A percentile compares a stretch with the other conserved stretches of the same genome.
These are phyloP conservation scores for Babesia ovata DNA, from an alignment of 169 alveolate genomes.

Conservation along the genomic window DNA sequence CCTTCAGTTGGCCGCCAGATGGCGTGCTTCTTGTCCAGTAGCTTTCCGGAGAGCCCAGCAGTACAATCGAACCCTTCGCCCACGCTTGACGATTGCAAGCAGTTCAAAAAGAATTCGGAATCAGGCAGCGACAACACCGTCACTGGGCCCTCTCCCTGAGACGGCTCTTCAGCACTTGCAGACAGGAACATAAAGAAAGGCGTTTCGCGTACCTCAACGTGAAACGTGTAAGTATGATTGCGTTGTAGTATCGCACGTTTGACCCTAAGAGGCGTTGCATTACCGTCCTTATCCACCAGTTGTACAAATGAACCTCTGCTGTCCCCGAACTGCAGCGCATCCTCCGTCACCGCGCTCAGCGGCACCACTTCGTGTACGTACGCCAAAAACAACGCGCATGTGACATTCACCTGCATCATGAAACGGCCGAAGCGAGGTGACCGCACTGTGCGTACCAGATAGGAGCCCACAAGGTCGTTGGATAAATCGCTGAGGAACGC, in stretches of 20 bases:
- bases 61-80: conserved; percentile 65
- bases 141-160: conserved; percentile 47
- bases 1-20: conserved; percentile 71
- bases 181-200: conserved; percentile 55
- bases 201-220: conserved; percentile 34
- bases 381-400: conserved; percentile 72
- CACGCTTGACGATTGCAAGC: conserved; percentile 50
- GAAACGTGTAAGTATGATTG: conserved; percentile 43
- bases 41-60: conserved; percentile 67
- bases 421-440: conserved; percentile 52
- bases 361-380: conserved; percentile 42
- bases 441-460: conserved; percentile 62
- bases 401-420: conserved; percentile 63
- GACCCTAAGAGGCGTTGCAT: not conserved
- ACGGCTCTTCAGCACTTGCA: conserved; percentile 8
- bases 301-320: conserved; percentile 1
- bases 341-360: conserved; percentile 16
- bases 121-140: conserved; percentile 55
- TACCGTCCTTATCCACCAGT: conserved; percentile 13
- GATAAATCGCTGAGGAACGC: conserved; percentile 71
- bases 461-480: conserved; percentile 63
- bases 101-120: conserved; percentile 34
- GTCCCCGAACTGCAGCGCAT: conserved; percentile 22
- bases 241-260: conserved; percentile 29
- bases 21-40: conserved; percentile 62